Base-by-base conservation (phyloP, 1,284 basidiomycete genomes). In the Athelia psychrophila region DNA sequence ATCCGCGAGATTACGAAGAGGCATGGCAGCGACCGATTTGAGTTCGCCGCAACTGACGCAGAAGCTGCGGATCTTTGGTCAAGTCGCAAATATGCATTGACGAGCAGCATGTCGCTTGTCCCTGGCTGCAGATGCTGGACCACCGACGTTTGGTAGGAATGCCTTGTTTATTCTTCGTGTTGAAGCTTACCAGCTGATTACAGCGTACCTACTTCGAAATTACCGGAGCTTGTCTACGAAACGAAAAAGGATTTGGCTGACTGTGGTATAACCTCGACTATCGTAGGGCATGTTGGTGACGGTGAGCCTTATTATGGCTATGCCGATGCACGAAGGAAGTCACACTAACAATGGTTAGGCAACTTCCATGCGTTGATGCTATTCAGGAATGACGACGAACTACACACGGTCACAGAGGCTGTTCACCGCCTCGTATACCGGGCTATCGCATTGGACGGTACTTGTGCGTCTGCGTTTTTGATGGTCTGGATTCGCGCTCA, bases 1-100 rank as follows among this genome's bases (percentile, higher is more conserved):
- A 78, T 92, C 35, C 72, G 83, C 59, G 61, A 66, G 12, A 82
- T 95, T 40, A 79, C 86, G 10, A 75, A 80, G 55, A 81, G 76
- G 58, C 84, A 95, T 64, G 81, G 84, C 1, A 84, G 90, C 49
- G 74, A 69, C 15, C 77, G 77, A 44, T 92, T 95, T 59, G 77
- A 86, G 60, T 91, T 95, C 61, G 89, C 92, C 9, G 75, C 79
- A 25, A 30, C 27, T 13, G 84, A 93, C 35, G 72, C 84, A 45
- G 89, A 93, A 64, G 92, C 89, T 0, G 83, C 84, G 3, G 82
- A 85, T 54, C 71, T 98, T 12, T 98, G 95, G 95, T 81, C 88
- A 60, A 93, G 92, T 56, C 76, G 86, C 47, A 98, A 97, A 72
- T 88, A 91, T 62, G 90, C 91, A 2, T 69, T 95, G 33, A 91